These are phyloP conservation scores for Penicillium sp. DNA, from an alignment of 2,329 filamentous ascomycete genomes.

Conservation along the genomic window DNA sequence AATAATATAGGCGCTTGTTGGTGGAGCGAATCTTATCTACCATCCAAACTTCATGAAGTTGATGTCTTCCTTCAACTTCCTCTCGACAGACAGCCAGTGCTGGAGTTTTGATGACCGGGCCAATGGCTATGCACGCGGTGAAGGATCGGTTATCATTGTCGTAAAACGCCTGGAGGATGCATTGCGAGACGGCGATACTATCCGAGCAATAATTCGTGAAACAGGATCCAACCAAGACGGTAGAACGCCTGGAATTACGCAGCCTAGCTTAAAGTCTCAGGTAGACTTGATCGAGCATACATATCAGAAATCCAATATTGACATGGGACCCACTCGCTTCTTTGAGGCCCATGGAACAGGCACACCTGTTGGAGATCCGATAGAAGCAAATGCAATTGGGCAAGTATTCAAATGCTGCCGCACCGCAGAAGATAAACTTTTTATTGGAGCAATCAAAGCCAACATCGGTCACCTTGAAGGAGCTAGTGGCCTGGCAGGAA, in stretches of 20 bases:
- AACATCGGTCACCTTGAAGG: constrained; percentile 33
- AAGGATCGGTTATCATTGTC: constrained; percentile 48
- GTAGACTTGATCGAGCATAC: constrained; percentile 35
- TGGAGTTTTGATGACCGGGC: constrained; percentile 30
- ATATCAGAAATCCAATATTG: constrained; percentile 26
- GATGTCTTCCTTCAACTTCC: constrained; percentile 13
- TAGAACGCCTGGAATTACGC: constrained; percentile 25
- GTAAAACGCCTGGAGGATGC: constrained; percentile 49
- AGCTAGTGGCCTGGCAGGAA: constrained; percentile 22
- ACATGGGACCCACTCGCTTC: constrained; percentile 23
- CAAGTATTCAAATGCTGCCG: background rate
- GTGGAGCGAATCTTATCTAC: constrained; percentile 34
- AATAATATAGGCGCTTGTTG: constrained; percentile 23
- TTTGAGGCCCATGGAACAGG: constrained; percentile 33
- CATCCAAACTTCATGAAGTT: constrained; percentile 29
- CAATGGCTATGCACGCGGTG: constrained; percentile 50
- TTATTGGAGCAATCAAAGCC: background rate
- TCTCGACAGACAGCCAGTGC: constrained; percentile 17
- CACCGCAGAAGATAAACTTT: background rate
- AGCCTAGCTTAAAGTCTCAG: constrained; percentile 33
- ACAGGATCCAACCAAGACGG: constrained; percentile 31
- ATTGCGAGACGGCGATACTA: constrained; percentile 39
- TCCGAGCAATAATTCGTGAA: constrained; percentile 33
- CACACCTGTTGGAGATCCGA: constrained; percentile 22
- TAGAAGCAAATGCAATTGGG: constrained; percentile 28